Base-by-base conservation (phyloP, 495 filamentous ascomycete genomes). In the Neurospora tetraspora region DNA sequence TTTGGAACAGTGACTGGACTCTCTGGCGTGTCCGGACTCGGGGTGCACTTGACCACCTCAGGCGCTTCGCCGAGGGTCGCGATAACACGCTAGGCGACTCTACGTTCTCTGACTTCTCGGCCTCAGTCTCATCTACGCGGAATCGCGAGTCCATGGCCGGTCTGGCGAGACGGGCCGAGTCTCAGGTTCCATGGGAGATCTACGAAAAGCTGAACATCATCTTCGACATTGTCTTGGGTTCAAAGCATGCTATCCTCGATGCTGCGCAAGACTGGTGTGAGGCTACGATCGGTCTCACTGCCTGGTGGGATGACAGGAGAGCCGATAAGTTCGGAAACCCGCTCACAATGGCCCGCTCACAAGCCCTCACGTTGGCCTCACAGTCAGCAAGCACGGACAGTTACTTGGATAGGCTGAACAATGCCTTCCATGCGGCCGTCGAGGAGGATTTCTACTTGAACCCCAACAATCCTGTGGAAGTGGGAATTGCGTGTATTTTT, bases 291-390 rank as follows among this genome's bases (percentile, higher is more conserved):
- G 91, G 89, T 5, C 81, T 97, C 65, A 91, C 93, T 11, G 89
- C 90, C 1, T 97, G 94, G 94, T 96, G 94, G 93, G 89, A 94
- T 79, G 92, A 94, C 42, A 87, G 92, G 18, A 89, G 90, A 70
- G 86, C 85, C 20, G 80, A 82, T 6, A 78, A 77, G 72, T 71
- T 76, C 38, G 53, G 70, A 38, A 75, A 77, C 73, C 74, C 76
- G 37, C 74, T 78, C 70, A 71, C 78, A 14, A 69, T 85, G 16
- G 83, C 83, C 34, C 77, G 78, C 71, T 83, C 84, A 20, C 81
- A 80, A 76, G 80, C 74, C 34, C 90, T 81, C 53, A 80, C 73
- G n/a, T 71, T 76, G 74, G 76, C 68, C 43, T 76, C 75, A 40
- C 71, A 74, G 18, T 39, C 73, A 7, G 74, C 70, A 40, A 79